Percentiles rank a stretch among this genome's conserved stretches.
phyloP scores from a whole-genome alignment of 257 asterid species.

The Solanum sparsipilum region DNA sequence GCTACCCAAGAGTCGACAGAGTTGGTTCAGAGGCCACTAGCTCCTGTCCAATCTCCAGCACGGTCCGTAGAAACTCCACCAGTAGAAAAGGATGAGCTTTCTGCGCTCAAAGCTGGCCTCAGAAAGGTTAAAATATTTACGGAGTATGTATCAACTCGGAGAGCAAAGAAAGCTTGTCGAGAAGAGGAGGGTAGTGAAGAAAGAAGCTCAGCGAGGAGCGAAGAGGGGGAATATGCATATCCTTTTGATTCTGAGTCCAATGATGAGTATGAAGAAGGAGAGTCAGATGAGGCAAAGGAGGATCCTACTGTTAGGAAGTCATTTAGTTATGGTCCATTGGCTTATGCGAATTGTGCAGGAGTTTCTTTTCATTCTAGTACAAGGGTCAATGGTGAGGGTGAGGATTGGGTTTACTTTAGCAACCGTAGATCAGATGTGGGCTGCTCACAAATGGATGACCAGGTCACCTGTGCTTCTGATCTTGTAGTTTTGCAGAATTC shows the following conservation, averaged over 20 bases:
- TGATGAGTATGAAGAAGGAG: conserved; percentile 66
- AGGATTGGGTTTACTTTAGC: conserved; percentile 89
- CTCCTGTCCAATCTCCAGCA: conserved; percentile 45
- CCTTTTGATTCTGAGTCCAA: conserved; percentile 70
- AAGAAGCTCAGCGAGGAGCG: conserved; percentile 69
- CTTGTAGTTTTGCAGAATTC: conserved; percentile 31
- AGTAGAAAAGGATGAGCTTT: conserved; percentile 72
- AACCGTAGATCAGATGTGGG: conserved; percentile 70
- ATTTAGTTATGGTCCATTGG: conserved; percentile 78
- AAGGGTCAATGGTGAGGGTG: conserved; percentile 39
- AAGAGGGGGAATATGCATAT: conserved; percentile 71
- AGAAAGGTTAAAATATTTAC: conserved; percentile 78
- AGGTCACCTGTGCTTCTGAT: conserved; percentile 27
- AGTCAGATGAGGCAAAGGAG: conserved; percentile 60
- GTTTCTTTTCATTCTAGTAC: conserved; percentile 45
- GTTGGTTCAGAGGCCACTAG: conserved; percentile 31
- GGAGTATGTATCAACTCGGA: conserved; percentile 62
- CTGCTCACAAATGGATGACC: conserved; percentile 34
- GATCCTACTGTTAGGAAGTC: conserved; percentile 62
- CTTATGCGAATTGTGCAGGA: conserved; percentile 69
- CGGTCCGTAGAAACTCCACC: conserved; percentile 36
- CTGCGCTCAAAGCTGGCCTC: conserved; percentile 89
- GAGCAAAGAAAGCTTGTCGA: conserved; percentile 77
- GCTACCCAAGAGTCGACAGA: conserved; percentile 43
- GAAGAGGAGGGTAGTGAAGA: conserved; percentile 81